A percentile compares a stretch with the other conserved stretches of the same genome.
Conservation (phyloP, 176 grass and related monocot species). For the Hordeum marinum region DNA sequence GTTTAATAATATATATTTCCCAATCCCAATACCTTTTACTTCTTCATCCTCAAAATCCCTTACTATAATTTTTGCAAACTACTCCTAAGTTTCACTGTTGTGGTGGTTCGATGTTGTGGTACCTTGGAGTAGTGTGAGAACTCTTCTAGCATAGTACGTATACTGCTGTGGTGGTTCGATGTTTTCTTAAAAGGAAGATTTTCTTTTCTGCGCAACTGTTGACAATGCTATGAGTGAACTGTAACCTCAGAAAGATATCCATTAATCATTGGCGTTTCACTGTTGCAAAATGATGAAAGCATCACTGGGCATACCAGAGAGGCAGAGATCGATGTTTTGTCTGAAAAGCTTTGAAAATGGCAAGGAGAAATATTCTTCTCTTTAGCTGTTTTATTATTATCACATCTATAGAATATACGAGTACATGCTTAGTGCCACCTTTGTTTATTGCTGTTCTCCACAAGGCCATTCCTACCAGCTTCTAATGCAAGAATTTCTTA, state of each 20-base stretch:
- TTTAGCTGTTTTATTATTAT: not conserved
- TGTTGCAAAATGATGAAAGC: not conserved
- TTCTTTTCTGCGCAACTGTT: not conserved
- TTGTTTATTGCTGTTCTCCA: conserved; percentile 3
- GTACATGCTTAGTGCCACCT: no score
- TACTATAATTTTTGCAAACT: not conserved
- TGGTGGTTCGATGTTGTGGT: no score
- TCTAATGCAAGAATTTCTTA: not conserved
- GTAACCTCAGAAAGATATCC: not conserved
- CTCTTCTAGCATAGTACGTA: not conserved
- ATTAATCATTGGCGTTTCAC: not conserved
- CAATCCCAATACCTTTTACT: not conserved
- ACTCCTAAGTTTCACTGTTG: no score
- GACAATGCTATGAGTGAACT: not conserved
- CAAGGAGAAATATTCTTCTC: not conserved
- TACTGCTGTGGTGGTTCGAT: conserved; percentile 2
- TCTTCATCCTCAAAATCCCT: not conserved
- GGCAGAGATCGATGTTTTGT: not conserved
- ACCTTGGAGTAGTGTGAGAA: not conserved
- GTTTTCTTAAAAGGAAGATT: not conserved
- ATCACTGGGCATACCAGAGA: not conserved
- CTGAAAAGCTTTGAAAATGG: not conserved
- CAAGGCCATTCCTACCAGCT: not conserved
- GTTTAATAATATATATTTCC: not conserved
- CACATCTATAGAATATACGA: not conserved